Base-by-base conservation (phyloP, 2,329 filamentous ascomycete genomes). In the Fusarium foetens region DNA sequence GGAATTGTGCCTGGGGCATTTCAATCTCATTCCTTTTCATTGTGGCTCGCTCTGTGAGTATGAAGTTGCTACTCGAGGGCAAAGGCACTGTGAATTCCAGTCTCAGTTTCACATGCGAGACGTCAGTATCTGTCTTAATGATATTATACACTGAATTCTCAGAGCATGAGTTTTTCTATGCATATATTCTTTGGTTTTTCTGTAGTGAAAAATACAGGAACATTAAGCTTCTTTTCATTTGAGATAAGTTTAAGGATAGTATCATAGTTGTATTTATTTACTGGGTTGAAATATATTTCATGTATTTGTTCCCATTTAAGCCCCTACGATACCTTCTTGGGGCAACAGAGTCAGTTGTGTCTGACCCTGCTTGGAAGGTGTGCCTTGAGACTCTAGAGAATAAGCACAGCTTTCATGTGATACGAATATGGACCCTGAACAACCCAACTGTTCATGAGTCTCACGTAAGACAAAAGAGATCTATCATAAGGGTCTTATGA, bases 351-450 rank as follows among this genome's bases (percentile, higher is more conserved):
- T 33, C 46, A 49, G 46, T 5, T 19, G n/a, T 49, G n/a, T 23
- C 11, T 23, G 46, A 33, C 29, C 11, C n/a, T 33, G 16, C n/a
- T 33, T 23, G 10, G 14, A 21, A 25, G 4, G 1, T 52, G 6
- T 27, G 3, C 13, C 33, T 27, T 12, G 35, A 17, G 17, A 29
- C 17, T 4, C 12, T 35, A 16, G 21, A 35, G 52, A n/a, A 31
- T 55, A 36, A 43, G 61, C 61, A 43, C 21, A 31, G 10, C 29
- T 11, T 21, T 33, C 39, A 14, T n/a, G 46, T 39, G n/a, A 39
- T 63, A 45, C 58, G 33, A 63, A 64, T 35, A 55, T 54, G n/a
- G 16, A 57, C 29, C 23, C 8, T 23, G 58, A 25, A n/a, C 46
- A 29, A 35, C 23, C 49, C 49, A 51, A 35, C 23, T 25, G 23